These are phyloP conservation scores for Mycena rebaudengoi DNA, from an alignment of 768 basidiomycete species.

Conservation along the genomic window DNA sequence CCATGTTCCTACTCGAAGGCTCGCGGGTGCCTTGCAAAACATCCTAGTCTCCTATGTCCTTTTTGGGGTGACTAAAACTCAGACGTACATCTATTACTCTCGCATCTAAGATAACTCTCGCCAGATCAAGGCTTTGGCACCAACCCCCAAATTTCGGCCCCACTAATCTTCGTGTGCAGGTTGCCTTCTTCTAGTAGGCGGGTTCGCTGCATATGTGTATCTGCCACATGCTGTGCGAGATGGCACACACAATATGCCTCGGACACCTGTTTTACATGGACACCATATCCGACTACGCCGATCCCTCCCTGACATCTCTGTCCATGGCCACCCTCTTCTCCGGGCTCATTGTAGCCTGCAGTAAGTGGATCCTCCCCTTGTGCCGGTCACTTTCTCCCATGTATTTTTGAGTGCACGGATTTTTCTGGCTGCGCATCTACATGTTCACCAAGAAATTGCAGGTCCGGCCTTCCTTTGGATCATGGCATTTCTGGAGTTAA, in stretches of 20 bases:
- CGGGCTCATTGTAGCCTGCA: not conserved
- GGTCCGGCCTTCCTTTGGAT: no score
- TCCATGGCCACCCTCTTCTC: not conserved
- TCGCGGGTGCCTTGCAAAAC: not conserved
- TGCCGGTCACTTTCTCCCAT: no score
- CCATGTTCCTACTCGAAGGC: not conserved
- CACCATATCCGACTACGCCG: not conserved
- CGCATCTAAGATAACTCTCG: slow-evolving; percentile 6
- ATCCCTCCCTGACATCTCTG: not conserved
- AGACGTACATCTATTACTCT: slow-evolving; percentile 4
- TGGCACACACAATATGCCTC: not conserved
- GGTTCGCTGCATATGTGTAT: no score
- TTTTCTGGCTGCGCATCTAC: no score
- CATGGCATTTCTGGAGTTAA: no score
- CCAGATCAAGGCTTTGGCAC: not conserved
- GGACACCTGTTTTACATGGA: not conserved
- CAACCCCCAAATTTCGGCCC: not conserved
- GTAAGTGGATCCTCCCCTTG: not conserved
- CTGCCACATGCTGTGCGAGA: not conserved
- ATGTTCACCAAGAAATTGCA: no score
- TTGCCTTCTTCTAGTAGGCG: not conserved
- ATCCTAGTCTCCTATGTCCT: not conserved
- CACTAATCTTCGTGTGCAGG: not conserved
- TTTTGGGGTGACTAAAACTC: slow-evolving; percentile 6
- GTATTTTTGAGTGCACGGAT: no score